phyloP scores from a whole-genome alignment of 2,329 filamentous ascomycete genomes.

The Teratosphaeria gauchensis region DNA sequence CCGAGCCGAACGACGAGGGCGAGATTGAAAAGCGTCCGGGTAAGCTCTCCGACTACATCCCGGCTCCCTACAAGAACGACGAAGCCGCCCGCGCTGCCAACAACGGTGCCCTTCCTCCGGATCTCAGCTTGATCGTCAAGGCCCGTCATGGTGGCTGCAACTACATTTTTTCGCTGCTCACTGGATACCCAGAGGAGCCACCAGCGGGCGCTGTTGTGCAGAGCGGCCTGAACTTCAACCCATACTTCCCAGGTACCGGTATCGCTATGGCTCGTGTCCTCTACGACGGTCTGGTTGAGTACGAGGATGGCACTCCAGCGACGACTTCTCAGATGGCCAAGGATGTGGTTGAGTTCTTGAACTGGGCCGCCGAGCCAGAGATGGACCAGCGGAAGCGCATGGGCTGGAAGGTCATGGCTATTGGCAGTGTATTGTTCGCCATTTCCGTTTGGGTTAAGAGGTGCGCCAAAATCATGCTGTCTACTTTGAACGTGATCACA shows the following conservation, averaged over 20 bases:
- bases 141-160: slow-evolving; percentile 94
- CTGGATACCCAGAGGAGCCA: slow-evolving; percentile 92
- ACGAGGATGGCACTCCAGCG: slow-evolving; percentile 90
- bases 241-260: slow-evolving; percentile 97
- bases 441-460: slow-evolving; percentile 96
- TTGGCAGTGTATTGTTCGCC: slow-evolving; percentile 69
- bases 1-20: slow-evolving; percentile 94
- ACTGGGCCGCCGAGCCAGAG: slow-evolving; percentile 98
- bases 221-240: slow-evolving; percentile 97
- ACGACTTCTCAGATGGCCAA: slow-evolving; percentile 99
- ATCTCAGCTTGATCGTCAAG: slow-evolving; percentile 97
- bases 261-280: slow-evolving; percentile 99
- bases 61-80: slow-evolving; percentile 94
- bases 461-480: slow-evolving; percentile 24
- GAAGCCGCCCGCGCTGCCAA: slow-evolving; percentile 96
- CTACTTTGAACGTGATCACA: neutral
- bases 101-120: slow-evolving; percentile 93
- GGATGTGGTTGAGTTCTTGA: slow-evolving; percentile 96
- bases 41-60: slow-evolving; percentile 97
- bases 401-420: slow-evolving; percentile 90
- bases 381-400: slow-evolving; percentile 99
- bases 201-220: slow-evolving; percentile 80
- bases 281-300: slow-evolving; percentile 94
- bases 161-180: slow-evolving; percentile 96
- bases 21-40: slow-evolving; percentile 97